Evolutionary conservation across 441 rosid species (phyloP).

Genomic region (Brassica balearica): DNA sequence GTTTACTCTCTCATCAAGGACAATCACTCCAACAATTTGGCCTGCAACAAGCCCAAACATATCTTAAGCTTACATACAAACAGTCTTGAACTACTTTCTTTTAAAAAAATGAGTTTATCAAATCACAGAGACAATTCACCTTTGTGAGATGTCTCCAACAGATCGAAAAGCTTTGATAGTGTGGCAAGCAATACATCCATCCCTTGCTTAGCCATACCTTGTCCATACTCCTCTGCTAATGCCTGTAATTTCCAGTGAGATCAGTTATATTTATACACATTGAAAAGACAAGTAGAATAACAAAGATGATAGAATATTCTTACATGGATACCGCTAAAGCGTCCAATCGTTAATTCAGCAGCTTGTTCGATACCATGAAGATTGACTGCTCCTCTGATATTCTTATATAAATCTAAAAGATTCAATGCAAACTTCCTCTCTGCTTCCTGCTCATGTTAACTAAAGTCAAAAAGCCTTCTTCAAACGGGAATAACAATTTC

Average conservation of each 20-base stretch:
- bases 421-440: constrained; percentile 62
- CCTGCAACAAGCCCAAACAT: constrained; percentile 53
- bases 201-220: constrained; percentile 63
- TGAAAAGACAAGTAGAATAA: background rate
- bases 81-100: constrained; percentile 6
- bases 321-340: constrained; percentile 79
- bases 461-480: constrained; percentile 10
- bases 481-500: background rate
- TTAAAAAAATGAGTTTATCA: background rate
- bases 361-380: constrained; percentile 59
- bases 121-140: constrained; percentile 52
- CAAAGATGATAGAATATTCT: constrained; percentile 27
- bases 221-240: constrained; percentile 67
- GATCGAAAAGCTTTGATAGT: constrained; percentile 63
- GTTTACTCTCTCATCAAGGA: constrained; percentile 54
- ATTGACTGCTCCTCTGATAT: constrained; percentile 61
- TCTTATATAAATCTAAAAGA: constrained; percentile 64
- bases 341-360: constrained; percentile 79
- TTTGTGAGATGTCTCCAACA: constrained; percentile 69
- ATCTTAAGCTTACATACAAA: background rate
- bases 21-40: constrained; percentile 82
- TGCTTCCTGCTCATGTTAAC: constrained; percentile 65
- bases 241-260: constrained; percentile 48
- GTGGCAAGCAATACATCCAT: constrained; percentile 63
- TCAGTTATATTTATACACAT: background rate